Evolutionary conservation across 176 grass and related monocot species (phyloP).

Genomic region (Raddia distichophylla): DNA sequence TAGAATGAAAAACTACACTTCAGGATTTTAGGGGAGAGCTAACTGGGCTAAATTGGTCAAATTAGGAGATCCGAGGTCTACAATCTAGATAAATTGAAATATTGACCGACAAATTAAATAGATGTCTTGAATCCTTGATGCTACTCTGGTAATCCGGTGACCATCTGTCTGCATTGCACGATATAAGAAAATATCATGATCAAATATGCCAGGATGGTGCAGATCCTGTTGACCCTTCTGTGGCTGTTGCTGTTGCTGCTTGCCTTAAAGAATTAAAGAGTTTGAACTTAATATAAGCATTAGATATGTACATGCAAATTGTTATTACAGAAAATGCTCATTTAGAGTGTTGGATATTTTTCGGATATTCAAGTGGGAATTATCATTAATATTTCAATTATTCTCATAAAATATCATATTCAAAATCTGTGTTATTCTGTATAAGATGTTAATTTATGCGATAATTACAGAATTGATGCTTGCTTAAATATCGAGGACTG

Average conservation of each 20-base stretch:
- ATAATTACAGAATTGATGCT: not conserved
- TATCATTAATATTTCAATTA: not conserved
- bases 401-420: not conserved
- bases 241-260: too few species aligned
- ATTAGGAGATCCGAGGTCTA: not conserved
- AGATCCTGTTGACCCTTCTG: too few species aligned
- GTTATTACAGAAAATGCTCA: slow-evolving; percentile 8
- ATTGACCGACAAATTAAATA: not conserved
- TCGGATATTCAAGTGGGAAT: not conserved
- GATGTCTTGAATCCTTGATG: not conserved
- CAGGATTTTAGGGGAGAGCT: not conserved
- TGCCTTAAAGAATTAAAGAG: too few species aligned
- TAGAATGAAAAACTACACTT: not conserved
- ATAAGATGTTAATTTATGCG: not conserved
- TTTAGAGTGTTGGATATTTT: not conserved
- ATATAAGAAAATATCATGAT: not conserved
- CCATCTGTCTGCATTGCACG: not conserved
- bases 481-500: not conserved
- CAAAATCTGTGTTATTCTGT: not conserved
- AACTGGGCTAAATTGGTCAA: not conserved
- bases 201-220: not conserved
- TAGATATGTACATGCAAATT: not conserved
- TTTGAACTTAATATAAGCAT: not conserved
- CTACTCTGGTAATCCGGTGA: not conserved
- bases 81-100: not conserved